A percentile compares a stretch with the other conserved stretches of the same genome.
Conservation (phyloP, 225 moss, liverwort and hornwort genomes). For the Bryum argenteum region DNA sequence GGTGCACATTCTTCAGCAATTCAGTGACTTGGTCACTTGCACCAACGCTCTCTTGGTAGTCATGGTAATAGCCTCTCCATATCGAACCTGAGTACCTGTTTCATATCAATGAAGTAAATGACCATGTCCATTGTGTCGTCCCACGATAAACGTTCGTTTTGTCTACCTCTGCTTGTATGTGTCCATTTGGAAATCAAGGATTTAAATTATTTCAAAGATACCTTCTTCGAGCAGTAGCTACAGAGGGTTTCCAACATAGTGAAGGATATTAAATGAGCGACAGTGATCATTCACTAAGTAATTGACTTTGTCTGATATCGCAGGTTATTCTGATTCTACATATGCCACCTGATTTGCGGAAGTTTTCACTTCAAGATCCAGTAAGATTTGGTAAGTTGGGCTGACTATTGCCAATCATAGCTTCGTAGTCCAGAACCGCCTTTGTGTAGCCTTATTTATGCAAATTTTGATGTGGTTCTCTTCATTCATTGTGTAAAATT, state of each 20-base stretch:
- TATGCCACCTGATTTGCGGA: slow-evolving; percentile 91
- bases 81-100: not conserved
- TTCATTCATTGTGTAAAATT: not conserved
- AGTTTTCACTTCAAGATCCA: slow-evolving; percentile 80
- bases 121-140: slow-evolving; percentile 2
- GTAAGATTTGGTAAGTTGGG: slow-evolving; percentile 56
- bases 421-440: slow-evolving; percentile 17
- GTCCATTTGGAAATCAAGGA: slow-evolving; percentile 1
- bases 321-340: slow-evolving; percentile 92
- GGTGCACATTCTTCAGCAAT: slow-evolving; percentile 76
- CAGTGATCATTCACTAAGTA: slow-evolving; percentile 11
- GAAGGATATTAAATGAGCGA: slow-evolving; percentile 13
- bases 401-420: not conserved
- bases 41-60: slow-evolving; percentile 91
- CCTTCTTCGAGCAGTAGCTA: not conserved
- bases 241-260: slow-evolving; percentile 6
- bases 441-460: slow-evolving; percentile 7
- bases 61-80: slow-evolving; percentile 56
- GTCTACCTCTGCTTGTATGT: slow-evolving; percentile 8
- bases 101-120: not conserved
- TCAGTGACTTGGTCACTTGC: slow-evolving; percentile 92
- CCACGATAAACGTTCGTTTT: not conserved
- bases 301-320: slow-evolving; percentile 32
- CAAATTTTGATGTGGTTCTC: slow-evolving; percentile 1
- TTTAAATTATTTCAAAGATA: not conserved